Evolutionary conservation across 2,329 filamentous ascomycete genomes (phyloP).

Genomic region (Zymoseptoria pseudotritici): DNA sequence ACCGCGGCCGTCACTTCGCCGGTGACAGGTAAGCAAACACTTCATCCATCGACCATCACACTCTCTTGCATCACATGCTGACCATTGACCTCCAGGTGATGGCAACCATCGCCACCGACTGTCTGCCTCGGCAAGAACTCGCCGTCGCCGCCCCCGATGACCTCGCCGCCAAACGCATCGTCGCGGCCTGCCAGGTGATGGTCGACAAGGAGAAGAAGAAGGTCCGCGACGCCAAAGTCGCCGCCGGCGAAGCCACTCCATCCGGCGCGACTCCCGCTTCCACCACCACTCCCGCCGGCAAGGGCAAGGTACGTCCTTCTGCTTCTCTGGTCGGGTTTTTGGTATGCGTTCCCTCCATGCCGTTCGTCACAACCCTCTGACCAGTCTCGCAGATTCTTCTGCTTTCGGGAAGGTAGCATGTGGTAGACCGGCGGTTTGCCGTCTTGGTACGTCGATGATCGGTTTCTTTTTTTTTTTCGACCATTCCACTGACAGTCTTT

Average conservation of each 20-base stretch:
- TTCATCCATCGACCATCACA: not conserved
- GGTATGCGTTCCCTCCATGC: too few species aligned
- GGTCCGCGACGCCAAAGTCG: slow-evolving; percentile 17
- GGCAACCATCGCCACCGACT: not conserved
- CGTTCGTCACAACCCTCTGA: too few species aligned
- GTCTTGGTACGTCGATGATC: not conserved
- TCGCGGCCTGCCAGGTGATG: not conserved
- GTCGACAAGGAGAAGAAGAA: slow-evolving; percentile 27
- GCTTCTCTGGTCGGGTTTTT: too few species aligned
- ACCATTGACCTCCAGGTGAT: not conserved
- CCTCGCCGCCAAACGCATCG: not conserved
- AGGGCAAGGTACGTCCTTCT: slow-evolving; percentile 11
- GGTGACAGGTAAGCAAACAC: not conserved
- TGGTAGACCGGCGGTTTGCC: not conserved
- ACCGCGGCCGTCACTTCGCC: not conserved
- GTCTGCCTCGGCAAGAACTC: not conserved
- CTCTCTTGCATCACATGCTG: not conserved
- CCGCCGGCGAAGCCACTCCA: slow-evolving; percentile 1
- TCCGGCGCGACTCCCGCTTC: not conserved
- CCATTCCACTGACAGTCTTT: not conserved
- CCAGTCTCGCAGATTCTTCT: too few species aligned
- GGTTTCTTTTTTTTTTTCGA: not conserved
- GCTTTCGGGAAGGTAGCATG: not conserved
- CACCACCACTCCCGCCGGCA: slow-evolving; percentile 3
- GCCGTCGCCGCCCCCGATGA: not conserved